Evolutionary conservation across 441 rosid genomes (phyloP).

Genomic region (Biscutella laevigata): DNA sequence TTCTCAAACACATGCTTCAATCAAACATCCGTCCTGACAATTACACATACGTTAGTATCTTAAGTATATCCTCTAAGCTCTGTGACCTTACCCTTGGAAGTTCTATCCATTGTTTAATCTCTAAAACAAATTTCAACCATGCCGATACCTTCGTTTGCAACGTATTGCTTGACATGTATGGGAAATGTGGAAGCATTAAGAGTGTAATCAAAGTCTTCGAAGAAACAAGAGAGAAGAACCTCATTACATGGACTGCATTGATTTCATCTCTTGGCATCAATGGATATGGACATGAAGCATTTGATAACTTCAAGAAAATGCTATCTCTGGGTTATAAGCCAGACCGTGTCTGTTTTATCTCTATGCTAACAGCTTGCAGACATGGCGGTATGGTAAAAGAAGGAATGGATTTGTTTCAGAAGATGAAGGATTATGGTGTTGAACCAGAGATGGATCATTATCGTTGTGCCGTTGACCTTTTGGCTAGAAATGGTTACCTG

Average conservation of each 20-base stretch:
- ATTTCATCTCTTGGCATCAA: slow-evolving; percentile 62
- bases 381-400: slow-evolving; percentile 62
- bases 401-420: slow-evolving; percentile 56
- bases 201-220: slow-evolving; percentile 44
- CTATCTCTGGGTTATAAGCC: slow-evolving; percentile 44
- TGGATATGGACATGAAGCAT: slow-evolving; percentile 51
- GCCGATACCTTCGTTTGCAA: slow-evolving; percentile 56
- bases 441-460: slow-evolving; percentile 67
- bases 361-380: slow-evolving; percentile 61
- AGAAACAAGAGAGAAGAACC: slow-evolving; percentile 36
- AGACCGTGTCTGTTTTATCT: slow-evolving; percentile 55
- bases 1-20: slow-evolving; percentile 48
- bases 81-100: slow-evolving; percentile 55
- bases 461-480: slow-evolving; percentile 54
- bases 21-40: slow-evolving; percentile 51
- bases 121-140: slow-evolving; percentile 39
- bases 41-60: slow-evolving; percentile 62
- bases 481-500: slow-evolving; percentile 48
- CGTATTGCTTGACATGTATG: slow-evolving; percentile 71
- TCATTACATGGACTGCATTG: slow-evolving; percentile 68
- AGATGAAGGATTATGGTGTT: slow-evolving; percentile 43
- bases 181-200: slow-evolving; percentile 63
- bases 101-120: slow-evolving; percentile 56
- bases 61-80: slow-evolving; percentile 38
- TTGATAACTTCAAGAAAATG: slow-evolving; percentile 48